phyloP scores from a whole-genome alignment of 23 red algal genomes.

The Gracilaria vermiculophylla region DNA sequence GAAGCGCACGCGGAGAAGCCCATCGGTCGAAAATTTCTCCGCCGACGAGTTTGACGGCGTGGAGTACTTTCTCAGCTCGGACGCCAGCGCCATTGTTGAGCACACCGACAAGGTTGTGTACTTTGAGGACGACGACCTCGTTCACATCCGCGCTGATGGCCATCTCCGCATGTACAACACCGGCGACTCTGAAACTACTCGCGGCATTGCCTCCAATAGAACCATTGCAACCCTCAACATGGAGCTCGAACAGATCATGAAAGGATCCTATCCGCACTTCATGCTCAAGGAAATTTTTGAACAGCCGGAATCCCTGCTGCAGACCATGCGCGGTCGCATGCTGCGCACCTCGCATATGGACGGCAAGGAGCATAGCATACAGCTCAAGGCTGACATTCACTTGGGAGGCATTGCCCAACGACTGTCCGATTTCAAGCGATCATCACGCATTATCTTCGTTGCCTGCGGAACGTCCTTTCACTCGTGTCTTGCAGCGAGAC shows the following conservation, averaged over 20 bases:
- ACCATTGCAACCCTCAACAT: constrained; percentile 82
- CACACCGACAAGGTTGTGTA: constrained; percentile 95
- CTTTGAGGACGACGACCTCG: constrained; percentile 94
- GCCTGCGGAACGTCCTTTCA: constrained; percentile 96
- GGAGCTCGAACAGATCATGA: constrained; percentile 97
- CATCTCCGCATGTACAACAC: constrained; percentile 82
- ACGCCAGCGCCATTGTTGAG: constrained; percentile 92
- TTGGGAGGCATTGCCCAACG: constrained; percentile 80
- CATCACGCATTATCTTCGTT: constrained; percentile 92
- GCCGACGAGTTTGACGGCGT: neutral
- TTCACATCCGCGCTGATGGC: constrained; percentile 69
- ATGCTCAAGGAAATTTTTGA: constrained; percentile 99
- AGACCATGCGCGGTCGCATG: constrained; percentile 93
- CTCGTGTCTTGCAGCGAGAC: constrained; percentile 86
- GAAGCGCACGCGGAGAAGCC: neutral
- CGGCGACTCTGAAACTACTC: constrained; percentile 49
- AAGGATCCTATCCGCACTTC: constrained; percentile 89
- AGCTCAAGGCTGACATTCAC: constrained; percentile 56
- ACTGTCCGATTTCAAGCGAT: constrained; percentile 80
- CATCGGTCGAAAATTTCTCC: neutral
- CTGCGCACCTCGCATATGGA: neutral
- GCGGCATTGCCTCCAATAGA: constrained; percentile 69
- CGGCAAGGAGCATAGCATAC: neutral
- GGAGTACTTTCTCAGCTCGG: constrained; percentile 91
- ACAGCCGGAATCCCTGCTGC: constrained; percentile 84